These are phyloP conservation scores for Anthoceros angustus DNA, from an alignment of 225 moss, liverwort and hornwort genomes.

Conservation along the genomic window DNA sequence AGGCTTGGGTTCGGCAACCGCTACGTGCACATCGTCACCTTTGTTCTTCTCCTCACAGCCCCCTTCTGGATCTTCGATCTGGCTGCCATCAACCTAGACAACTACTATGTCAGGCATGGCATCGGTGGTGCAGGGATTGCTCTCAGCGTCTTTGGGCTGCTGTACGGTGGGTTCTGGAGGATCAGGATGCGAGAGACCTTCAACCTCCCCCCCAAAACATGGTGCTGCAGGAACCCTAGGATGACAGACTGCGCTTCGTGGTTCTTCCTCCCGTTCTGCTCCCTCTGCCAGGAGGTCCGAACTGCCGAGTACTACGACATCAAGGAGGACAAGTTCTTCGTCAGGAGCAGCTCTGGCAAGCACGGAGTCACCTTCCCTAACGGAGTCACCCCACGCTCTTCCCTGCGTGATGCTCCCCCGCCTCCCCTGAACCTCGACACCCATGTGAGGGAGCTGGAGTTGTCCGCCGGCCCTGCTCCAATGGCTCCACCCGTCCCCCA, in stretches of 20 bases:
- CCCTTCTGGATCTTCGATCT: slow-evolving; percentile 74
- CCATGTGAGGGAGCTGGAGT: neutral
- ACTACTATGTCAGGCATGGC: slow-evolving; percentile 39
- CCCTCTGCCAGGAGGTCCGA: slow-evolving; percentile 93
- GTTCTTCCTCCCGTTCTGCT: slow-evolving; percentile 67
- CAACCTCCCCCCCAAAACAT: slow-evolving; percentile 38
- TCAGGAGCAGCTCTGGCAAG: neutral
- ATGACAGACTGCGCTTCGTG: slow-evolving; percentile 66
- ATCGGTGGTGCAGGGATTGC: slow-evolving; percentile 46
- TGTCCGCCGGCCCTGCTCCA: neutral
- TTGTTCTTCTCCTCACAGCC: slow-evolving; percentile 54
- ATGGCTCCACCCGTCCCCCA: neutral
- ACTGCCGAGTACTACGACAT: slow-evolving; percentile 81
- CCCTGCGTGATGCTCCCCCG: neutral
- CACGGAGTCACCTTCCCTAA: neutral
- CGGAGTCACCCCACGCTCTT: neutral
- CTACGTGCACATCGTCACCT: slow-evolving; percentile 66
- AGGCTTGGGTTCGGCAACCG: slow-evolving; percentile 93
- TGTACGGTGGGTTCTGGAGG: slow-evolving; percentile 89
- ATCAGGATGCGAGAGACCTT: slow-evolving; percentile 71
- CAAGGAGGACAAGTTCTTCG: slow-evolving; percentile 53
- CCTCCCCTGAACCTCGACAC: neutral
- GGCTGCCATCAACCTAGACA: slow-evolving; percentile 62
- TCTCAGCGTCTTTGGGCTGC: slow-evolving; percentile 53
- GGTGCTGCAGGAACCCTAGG: slow-evolving; percentile 43